Percentiles rank a stretch among this genome's conserved stretches.
Conservation (phyloP, 2,329 filamentous ascomycete genomes). For the Paecilomyces niveus region DNA sequence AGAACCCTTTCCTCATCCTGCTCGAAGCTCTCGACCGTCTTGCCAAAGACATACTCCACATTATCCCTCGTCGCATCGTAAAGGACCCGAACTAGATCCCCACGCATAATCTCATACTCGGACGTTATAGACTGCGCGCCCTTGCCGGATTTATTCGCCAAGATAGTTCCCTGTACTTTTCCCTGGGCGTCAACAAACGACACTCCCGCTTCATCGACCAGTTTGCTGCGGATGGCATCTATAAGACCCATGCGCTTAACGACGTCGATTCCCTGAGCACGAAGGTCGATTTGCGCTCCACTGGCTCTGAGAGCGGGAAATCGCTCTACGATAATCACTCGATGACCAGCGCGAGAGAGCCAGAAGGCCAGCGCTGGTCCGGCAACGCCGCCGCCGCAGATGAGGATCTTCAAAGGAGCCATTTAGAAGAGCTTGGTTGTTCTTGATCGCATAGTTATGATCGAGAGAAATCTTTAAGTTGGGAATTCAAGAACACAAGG, state of each 20-base stretch:
- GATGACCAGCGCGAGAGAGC: slow-evolving; percentile 33
- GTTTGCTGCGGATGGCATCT: slow-evolving; percentile 28
- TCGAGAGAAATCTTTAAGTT: too few species aligned
- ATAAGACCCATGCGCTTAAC: slow-evolving; percentile 48
- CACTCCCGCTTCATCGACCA: slow-evolving; percentile 43
- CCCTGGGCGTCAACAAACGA: slow-evolving; percentile 39
- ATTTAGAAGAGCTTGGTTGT: background rate
- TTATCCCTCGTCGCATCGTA: slow-evolving; percentile 34
- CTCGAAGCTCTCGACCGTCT: slow-evolving; percentile 18
- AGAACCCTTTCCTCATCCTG: slow-evolving; percentile 27
- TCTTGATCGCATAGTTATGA: too few species aligned
- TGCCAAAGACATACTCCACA: slow-evolving; percentile 16
- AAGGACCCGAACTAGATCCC: slow-evolving; percentile 47
- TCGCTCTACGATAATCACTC: slow-evolving; percentile 38
- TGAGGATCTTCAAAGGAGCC: slow-evolving; percentile 38
- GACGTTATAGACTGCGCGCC: slow-evolving; percentile 43
- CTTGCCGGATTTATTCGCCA: slow-evolving; percentile 33
- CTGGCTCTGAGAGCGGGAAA: slow-evolving; percentile 35
- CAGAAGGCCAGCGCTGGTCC: slow-evolving; percentile 44
- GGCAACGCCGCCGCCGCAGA: slow-evolving; percentile 36
- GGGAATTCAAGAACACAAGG: too few species aligned
- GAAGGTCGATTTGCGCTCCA: slow-evolving; percentile 51
- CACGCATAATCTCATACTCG: slow-evolving; percentile 56
- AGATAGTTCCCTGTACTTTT: slow-evolving; percentile 32
- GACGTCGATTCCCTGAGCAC: slow-evolving; percentile 45